Percentiles rank a stretch among this genome's conserved stretches.
phyloP scores from a whole-genome alignment of 164 flowering plant genomes.

The Protea cynaroides region DNA sequence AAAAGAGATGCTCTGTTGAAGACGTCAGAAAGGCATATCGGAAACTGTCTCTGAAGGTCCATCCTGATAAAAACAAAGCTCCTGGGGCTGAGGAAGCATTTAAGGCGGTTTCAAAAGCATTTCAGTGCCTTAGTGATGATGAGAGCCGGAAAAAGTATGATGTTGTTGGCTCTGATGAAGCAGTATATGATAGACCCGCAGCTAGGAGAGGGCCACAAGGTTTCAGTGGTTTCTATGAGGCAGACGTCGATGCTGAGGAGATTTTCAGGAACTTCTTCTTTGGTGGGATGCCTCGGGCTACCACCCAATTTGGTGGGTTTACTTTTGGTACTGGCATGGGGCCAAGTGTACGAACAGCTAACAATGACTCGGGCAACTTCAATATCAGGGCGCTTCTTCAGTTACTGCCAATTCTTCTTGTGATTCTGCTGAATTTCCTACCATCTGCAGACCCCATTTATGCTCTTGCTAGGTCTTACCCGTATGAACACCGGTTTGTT shows the following conservation, averaged over 20 bases:
- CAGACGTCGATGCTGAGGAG: slow-evolving; percentile 80
- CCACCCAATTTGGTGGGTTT: slow-evolving; percentile 60
- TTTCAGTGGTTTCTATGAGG: slow-evolving; percentile 63
- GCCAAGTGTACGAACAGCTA: slow-evolving; percentile 33
- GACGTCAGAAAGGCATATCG: slow-evolving; percentile 83
- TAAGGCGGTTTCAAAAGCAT: slow-evolving; percentile 84
- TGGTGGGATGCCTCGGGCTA: slow-evolving; percentile 54
- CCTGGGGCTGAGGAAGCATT: slow-evolving; percentile 96
- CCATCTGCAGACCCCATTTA: slow-evolving; percentile 72
- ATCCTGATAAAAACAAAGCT: slow-evolving; percentile 88
- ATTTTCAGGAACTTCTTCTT: slow-evolving; percentile 89
- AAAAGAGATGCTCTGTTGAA: slow-evolving; percentile 59
- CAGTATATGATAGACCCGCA: slow-evolving; percentile 36
- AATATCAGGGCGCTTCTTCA: slow-evolving; percentile 49
- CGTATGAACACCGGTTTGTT: slow-evolving; percentile 34
- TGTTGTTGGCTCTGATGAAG: slow-evolving; percentile 52
- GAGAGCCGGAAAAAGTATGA: slow-evolving; percentile 69
- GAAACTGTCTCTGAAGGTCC: slow-evolving; percentile 82
- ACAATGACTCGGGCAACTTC: slow-evolving; percentile 40
- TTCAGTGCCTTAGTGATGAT: slow-evolving; percentile 77
- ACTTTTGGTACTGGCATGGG: slow-evolving; percentile 60
- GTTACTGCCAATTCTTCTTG: slow-evolving; percentile 62
- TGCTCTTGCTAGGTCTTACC: slow-evolving; percentile 41
- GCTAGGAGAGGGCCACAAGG: slow-evolving; percentile 33
- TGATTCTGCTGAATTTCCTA: slow-evolving; percentile 54